A percentile compares a stretch with the other conserved stretches of the same genome.
Evolutionary conservation across 805 yeast species (phyloP).

Genomic region (Monosporozyma aerobia): DNA sequence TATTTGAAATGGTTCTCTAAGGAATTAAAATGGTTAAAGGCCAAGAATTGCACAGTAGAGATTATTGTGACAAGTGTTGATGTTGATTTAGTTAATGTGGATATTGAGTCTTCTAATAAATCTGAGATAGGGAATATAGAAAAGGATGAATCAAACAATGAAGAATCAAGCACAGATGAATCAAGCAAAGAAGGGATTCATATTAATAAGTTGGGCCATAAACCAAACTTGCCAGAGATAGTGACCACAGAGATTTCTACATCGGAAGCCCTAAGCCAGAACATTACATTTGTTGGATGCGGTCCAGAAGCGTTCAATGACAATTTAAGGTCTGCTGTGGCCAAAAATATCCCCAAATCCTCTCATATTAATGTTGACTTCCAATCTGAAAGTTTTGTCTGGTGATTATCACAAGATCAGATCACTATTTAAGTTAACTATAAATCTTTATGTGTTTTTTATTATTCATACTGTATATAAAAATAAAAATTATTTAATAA

Average conservation of each 20-base stretch:
- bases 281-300: slow-evolving; percentile 48
- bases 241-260: slow-evolving; percentile 29
- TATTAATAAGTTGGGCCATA: slow-evolving; percentile 22
- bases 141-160: no score
- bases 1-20: slow-evolving; percentile 42
- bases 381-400: slow-evolving; percentile 28
- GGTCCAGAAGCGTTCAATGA: slow-evolving; percentile 58
- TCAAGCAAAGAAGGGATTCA: slow-evolving; percentile 5
- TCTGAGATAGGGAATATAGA: not conserved
- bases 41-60: slow-evolving; percentile 22
- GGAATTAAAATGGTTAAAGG: slow-evolving; percentile 31
- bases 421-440: no score
- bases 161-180: no score
- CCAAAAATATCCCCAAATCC: slow-evolving; percentile 28
- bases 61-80: slow-evolving; percentile 3
- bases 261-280: slow-evolving; percentile 31
- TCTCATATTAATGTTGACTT: slow-evolving; percentile 26
- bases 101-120: not conserved
- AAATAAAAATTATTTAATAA: no score
- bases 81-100: not conserved
- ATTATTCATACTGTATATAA: no score
- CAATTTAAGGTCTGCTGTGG: slow-evolving; percentile 40
- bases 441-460: no score
- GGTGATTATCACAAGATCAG: slow-evolving; percentile 10
- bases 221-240: slow-evolving; percentile 40